These are phyloP conservation scores for Rhododendron ferrugineum DNA, from an alignment of 148 eudicot species.

Conservation along the genomic window DNA sequence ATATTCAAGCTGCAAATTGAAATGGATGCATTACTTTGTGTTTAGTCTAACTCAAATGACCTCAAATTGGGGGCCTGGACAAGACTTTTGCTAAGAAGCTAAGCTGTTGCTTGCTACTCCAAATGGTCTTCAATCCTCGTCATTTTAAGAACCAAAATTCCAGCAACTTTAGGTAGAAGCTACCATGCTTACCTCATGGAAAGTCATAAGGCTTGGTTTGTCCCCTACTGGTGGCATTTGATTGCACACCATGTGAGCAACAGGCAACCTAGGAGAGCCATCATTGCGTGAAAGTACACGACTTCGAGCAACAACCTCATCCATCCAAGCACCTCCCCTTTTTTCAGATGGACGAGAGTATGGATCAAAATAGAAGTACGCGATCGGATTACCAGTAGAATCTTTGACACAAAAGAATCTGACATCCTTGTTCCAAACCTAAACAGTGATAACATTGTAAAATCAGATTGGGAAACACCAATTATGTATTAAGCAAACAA, in stretches of 20 bases:
- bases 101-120: neutral
- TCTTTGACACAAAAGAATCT: constrained; percentile 77
- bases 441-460: neutral
- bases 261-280: constrained; percentile 80
- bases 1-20: neutral
- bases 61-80: neutral
- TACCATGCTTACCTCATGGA: constrained; percentile 68
- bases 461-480: constrained; percentile 8
- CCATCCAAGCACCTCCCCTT: constrained; percentile 99
- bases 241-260: constrained; percentile 98
- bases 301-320: constrained; percentile 86
- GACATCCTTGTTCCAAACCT: constrained; percentile 95
- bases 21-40: neutral
- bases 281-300: constrained; percentile 72
- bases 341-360: constrained; percentile 98
- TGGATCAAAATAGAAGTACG: constrained; percentile 98
- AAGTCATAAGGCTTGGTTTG: constrained; percentile 98
- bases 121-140: neutral
- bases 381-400: constrained; percentile 62
- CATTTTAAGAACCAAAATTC: neutral
- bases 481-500: neutral
- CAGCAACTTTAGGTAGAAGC: constrained; percentile 6
- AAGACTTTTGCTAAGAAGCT: neutral
- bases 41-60: neutral
- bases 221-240: constrained; percentile 97